Base-by-base conservation (phyloP, 2,329 filamentous ascomycete genomes). In the Pseudofabraea citricarpa region DNA sequence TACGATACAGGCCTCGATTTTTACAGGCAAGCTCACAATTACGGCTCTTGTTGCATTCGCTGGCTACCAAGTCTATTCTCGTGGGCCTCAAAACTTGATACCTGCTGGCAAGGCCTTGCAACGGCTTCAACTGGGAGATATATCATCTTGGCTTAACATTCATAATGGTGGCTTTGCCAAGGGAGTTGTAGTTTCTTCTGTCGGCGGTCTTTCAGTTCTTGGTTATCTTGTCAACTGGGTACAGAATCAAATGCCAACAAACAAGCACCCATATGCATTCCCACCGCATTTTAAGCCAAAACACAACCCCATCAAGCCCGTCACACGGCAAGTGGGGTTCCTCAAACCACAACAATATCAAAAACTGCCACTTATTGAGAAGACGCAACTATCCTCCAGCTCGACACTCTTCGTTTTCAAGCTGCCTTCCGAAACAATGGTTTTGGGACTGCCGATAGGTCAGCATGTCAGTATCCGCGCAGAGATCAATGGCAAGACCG, bases 381-480 rank as follows among this genome's bases (percentile, higher is more conserved):
- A 52, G 23, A 47, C 52, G 4, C 44, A 37, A 10, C 13, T 55
- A 12, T 54, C 51, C 20, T 33, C 47, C 5, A 51, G 52, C 31
- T 43, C 41, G 2, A 44, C 45, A 38, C 48, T 41, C 12, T 47
- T 55, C 36, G 39, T 52, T 12, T 67, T 68, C 32, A 51, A 55
- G 13, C 58, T 69, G 7, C 66, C 65, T 1, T 38, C 48, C 2
- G 13, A 49, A 16, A 44, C 48, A 24, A 52, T 56, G 23, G 48
- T 64, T 8, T 56, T 69, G 3, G 66, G 67, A 6, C 59, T 70
- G 9, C 67, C 67, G 1, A 67, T 63, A 32, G 67, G 67, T 7
- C 65, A 69, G 39, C 66, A 69, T 26, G 58, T 69, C 12, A 58
- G 57, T 22, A 64, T 69, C 38, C 58, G 58, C 23, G 59, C 63